Percentiles rank a stretch among this genome's conserved stretches.
Evolutionary conservation across 1,284 basidiomycete species (phyloP).

Genomic region (Marasmius sp.): DNA sequence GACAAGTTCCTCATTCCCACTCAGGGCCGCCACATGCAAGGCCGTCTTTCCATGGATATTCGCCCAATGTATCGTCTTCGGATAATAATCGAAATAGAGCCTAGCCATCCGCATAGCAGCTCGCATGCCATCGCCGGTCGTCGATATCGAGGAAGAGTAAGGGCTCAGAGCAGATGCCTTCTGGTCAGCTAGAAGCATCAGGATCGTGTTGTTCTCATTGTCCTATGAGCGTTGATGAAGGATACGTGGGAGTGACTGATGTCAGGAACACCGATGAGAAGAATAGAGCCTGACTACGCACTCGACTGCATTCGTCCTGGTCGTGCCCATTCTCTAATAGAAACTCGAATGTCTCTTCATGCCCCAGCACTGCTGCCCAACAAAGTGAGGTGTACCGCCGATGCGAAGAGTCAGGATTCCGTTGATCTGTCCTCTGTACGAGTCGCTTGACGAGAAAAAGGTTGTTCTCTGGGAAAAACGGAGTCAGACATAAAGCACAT

Average conservation of each 20-base stretch:
- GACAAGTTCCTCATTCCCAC: conserved; percentile 87
- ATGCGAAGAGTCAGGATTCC: conserved; percentile 79
- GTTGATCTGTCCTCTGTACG: conserved; percentile 78
- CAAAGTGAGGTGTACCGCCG: conserved; percentile 83
- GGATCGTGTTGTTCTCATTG: conserved; percentile 85
- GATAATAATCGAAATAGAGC: conserved; percentile 78
- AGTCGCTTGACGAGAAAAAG: conserved; percentile 85
- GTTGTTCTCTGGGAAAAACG: conserved; percentile 73
- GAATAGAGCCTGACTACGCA: conserved; percentile 37
- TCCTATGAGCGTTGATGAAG: conserved; percentile 53
- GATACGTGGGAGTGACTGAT: background rate
- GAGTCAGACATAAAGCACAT: conserved; percentile 9
- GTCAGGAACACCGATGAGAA: conserved; percentile 5
- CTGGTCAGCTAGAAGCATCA: conserved; percentile 83
- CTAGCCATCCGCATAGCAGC: conserved; percentile 79
- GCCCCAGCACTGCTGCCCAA: conserved; percentile 83
- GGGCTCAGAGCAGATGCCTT: conserved; percentile 51
- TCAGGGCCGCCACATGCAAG: conserved; percentile 83
- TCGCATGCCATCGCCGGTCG: conserved; percentile 61
- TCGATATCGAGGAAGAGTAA: conserved; percentile 41
- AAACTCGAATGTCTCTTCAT: conserved; percentile 89
- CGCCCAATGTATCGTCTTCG: conserved; percentile 87
- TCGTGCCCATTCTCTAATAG: conserved; percentile 83
- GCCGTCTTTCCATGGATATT: conserved; percentile 88
- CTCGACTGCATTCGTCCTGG: conserved; percentile 86